Base-by-base conservation (phyloP, 2,329 filamentous ascomycete species). In the Diaporthe caulivora region DNA sequence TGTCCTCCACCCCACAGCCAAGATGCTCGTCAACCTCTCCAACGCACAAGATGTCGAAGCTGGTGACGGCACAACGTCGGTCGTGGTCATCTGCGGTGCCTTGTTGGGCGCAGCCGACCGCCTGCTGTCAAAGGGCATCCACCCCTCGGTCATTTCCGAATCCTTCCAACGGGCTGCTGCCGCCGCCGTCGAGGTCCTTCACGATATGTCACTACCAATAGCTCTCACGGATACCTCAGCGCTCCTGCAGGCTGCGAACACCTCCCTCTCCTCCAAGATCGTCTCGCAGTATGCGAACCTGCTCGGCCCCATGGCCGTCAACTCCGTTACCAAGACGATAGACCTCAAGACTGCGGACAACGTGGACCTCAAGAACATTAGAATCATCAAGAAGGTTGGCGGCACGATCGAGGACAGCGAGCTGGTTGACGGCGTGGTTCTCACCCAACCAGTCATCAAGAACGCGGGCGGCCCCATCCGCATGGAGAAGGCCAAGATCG, bases 391-490 rank as follows among this genome's bases (percentile, higher is more conserved):
- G 90, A 98, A 98, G 86, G 93, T 97, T 72, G 97, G 97, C 79
- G 97, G 97, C 75, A 98, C 97, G 53, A 98, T 99, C 82, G 97
- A 99, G 82, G 97, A 99, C 82, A 98, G 95, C 81, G 97, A 99
- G 86, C 93, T 99, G 88, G 92, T 98, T 49, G 97, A 99, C 80
- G 97, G 97, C 40, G 85, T 99, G 73, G 95, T 98, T 71, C 88
- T 99, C 78, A 95, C 94, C 80, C 97, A 99, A 83, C 92, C 92
- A 42, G 95, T 98, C 54, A 90, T 98, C 81, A 99, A 99, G 90
- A 95, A 92, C 81, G 95, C 94, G 40, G 94, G 95, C 80, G 97
- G 97, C 8, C 96, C 97, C 70, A 90, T 92, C 78, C 91, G 95
- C 80, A 97, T 98, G 88, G 97, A 99, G 86, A 99, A 99, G 90